Evolutionary conservation across 83 land plant species (phyloP).

Genomic region (Picea engelmannii): DNA sequence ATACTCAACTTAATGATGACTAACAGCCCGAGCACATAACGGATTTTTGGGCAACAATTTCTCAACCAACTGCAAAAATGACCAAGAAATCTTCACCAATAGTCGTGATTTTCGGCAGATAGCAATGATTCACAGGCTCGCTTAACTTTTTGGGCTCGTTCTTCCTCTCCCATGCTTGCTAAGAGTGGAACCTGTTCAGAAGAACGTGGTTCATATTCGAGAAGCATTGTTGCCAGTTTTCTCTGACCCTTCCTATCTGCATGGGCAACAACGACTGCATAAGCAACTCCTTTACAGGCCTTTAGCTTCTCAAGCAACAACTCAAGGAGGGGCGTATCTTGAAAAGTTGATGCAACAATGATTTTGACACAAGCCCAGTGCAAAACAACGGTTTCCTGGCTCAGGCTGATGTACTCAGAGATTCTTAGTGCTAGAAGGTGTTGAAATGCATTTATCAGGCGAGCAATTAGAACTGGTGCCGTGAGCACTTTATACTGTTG

Average conservation of each 20-base stretch:
- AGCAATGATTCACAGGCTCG: too few species aligned
- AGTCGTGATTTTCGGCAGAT: too few species aligned
- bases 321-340: slow-evolving; percentile 76
- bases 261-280: slow-evolving; percentile 96
- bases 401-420: slow-evolving; percentile 84
- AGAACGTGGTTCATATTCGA: slow-evolving; percentile 91
- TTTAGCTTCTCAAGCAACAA: slow-evolving; percentile 90
- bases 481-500: slow-evolving; percentile 46
- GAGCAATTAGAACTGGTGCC: slow-evolving; percentile 71
- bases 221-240: slow-evolving; percentile 92
- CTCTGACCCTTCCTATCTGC: slow-evolving; percentile 83
- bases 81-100: too few species aligned
- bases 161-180: slow-evolving; percentile 94
- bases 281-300: slow-evolving; percentile 89
- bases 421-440: slow-evolving; percentile 91
- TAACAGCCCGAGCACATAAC: too few species aligned
- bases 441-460: slow-evolving; percentile 78
- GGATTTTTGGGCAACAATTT: too few species aligned
- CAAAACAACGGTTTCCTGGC: slow-evolving; percentile 90
- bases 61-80: too few species aligned
- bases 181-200: slow-evolving; percentile 97
- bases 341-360: slow-evolving; percentile 65
- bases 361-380: slow-evolving; percentile 98
- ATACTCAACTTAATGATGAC: too few species aligned
- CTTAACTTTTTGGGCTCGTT: slow-evolving; percentile 43